phyloP scores from a whole-genome alignment of 441 rosid species.

The Adansonia gregorii region DNA sequence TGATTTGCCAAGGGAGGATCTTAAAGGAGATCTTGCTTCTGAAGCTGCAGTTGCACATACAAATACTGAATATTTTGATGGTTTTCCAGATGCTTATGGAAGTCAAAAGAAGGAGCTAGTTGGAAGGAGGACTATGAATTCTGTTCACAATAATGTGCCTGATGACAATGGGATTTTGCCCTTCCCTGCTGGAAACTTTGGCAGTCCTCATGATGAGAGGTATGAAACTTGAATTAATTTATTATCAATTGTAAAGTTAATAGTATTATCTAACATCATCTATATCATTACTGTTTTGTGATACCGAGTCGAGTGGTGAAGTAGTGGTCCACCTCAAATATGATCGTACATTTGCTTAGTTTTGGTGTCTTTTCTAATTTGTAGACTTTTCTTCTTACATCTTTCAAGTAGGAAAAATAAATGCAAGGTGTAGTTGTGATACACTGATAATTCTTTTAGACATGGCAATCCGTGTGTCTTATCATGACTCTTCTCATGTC shows the following conservation, averaged over 20 bases:
- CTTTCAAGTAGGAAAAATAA: background rate
- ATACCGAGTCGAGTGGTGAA: background rate
- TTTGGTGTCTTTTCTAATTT: background rate
- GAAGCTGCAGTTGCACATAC: constrained; percentile 40
- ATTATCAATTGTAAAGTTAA: background rate
- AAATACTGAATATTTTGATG: constrained; percentile 45
- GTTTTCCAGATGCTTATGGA: constrained; percentile 42
- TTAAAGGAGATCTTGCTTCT: constrained; percentile 39
- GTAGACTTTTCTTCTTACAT: background rate
- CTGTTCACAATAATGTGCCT: constrained; percentile 46
- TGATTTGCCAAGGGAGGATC: constrained; percentile 45
- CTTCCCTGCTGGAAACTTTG: constrained; percentile 39
- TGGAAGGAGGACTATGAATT: constrained; percentile 41
- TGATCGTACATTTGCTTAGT: background rate
- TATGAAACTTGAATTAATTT: constrained; percentile 32
- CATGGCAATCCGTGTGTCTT: no score
- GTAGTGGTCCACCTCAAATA: background rate
- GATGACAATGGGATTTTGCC: constrained; percentile 51
- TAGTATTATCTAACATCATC: background rate
- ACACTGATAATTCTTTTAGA: background rate
- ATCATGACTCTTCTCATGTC: no score
- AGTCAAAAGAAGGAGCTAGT: constrained; percentile 47
- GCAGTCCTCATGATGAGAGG: constrained; percentile 54
- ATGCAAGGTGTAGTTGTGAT: background rate
- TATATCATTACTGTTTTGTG: background rate